These are phyloP conservation scores for Mycena indigotica DNA, from an alignment of 768 basidiomycete genomes.

Conservation along the genomic window DNA sequence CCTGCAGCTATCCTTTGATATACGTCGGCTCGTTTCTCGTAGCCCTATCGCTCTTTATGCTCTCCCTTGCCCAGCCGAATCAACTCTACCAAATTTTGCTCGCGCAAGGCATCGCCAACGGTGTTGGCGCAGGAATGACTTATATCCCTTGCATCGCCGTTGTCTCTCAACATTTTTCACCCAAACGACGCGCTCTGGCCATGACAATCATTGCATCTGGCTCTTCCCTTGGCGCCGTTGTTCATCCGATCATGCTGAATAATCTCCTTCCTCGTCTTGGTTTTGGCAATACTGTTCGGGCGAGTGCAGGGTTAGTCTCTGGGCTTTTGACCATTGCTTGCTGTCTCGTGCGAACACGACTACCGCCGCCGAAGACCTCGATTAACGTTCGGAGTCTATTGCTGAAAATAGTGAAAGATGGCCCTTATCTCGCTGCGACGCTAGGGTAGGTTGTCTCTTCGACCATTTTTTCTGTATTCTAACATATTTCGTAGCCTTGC, in stretches of 20 bases:
- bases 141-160: slow-evolving; percentile 50
- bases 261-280: slow-evolving; percentile 39
- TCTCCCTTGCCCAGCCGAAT: slow-evolving; percentile 45
- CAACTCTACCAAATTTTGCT: slow-evolving; percentile 50
- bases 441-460: slow-evolving; percentile 19
- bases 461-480: neutral
- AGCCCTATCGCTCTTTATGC: slow-evolving; percentile 45
- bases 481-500: slow-evolving; percentile 10
- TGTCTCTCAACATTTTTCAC: slow-evolving; percentile 47
- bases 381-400: slow-evolving; percentile 10
- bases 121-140: slow-evolving; percentile 43
- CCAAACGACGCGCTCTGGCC: slow-evolving; percentile 41
- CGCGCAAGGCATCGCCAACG: slow-evolving; percentile 45
- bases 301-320: slow-evolving; percentile 39
- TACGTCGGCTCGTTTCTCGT: slow-evolving; percentile 39
- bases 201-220: slow-evolving; percentile 53
- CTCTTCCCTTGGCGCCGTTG: slow-evolving; percentile 44
- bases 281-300: slow-evolving; percentile 46
- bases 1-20: slow-evolving; percentile 32
- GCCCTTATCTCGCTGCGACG: slow-evolving; percentile 23
- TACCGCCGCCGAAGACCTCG: slow-evolving; percentile 31
- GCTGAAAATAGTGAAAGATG: slow-evolving; percentile 23
- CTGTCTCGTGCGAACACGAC: slow-evolving; percentile 42
- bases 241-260: slow-evolving; percentile 52
- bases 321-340: slow-evolving; percentile 43